Evolutionary conservation across 2,329 filamentous ascomycete species (phyloP), one percentile per base, ranked within the genome.

Genomic region (Fusarium drepaniforme): DNA sequence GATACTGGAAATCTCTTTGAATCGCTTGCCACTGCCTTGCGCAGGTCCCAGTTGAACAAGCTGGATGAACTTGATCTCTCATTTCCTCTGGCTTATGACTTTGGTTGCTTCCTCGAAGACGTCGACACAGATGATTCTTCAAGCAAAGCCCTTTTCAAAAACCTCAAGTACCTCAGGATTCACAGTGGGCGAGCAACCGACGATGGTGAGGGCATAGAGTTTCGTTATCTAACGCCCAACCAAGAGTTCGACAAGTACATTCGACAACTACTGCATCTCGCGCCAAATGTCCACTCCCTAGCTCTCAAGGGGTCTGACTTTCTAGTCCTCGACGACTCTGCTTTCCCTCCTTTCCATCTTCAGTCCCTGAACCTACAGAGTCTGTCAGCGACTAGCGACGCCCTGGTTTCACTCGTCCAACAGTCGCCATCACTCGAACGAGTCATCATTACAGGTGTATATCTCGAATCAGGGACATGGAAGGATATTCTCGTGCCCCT

Each of bases 51-150:
- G 28, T 25, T 67, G n/a, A 37, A 37, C 8, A 57, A 63, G 46
- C 46, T 67, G 16, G 35, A 67, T 44, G 58, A 67, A 23, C 35
- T 67, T 30, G 65, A 67, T 21, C 46, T 67, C 37, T 37, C 58
- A 35, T 35, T 67, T 28, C 65, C 65, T 37, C 58, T 67, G 11
- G 65, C 65, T 4, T 67, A 46, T 16, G 65, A 67, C 38, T 67
- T 67, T 57, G 58, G 49, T 18, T n/a, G 62, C 37, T 67, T 67
- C 23, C 46, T 67, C 12, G 15, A 63, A 30, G 46, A 63, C 11
- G 9, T 21, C 28, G 37, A 56, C 64, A 53, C 18, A 23, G 23
- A 28, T 18, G 6, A 6, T 18, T 12, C 18, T 15, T 44, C 65
- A 16, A 33, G 12, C 4, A 30, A 21, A 11, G 58, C 58, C 12